Evolutionary conservation across 345 rosid genomes (phyloP).

Genomic region (Chamaenerion angustifolium): DNA sequence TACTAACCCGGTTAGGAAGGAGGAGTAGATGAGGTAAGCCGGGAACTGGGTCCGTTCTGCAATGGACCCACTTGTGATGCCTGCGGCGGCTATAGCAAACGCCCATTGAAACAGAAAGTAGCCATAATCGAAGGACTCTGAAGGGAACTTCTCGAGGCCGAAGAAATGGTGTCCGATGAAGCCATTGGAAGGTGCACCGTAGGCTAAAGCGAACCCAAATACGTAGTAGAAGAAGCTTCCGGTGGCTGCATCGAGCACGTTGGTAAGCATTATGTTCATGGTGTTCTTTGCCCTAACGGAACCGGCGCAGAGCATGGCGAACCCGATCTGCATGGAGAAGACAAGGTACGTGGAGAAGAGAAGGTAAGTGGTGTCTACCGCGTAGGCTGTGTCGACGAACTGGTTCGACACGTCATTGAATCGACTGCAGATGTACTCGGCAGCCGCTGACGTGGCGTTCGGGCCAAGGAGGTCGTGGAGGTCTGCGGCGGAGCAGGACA

Average conservation of each 20-base stretch:
- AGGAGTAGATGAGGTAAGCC: conserved; percentile 34
- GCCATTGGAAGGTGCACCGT: conserved; percentile 33
- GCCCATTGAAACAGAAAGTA: conserved; percentile 43
- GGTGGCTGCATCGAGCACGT: conserved; percentile 46
- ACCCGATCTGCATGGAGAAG: conserved; percentile 48
- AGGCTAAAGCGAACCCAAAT: conserved; percentile 48
- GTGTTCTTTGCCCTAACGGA: conserved; percentile 50
- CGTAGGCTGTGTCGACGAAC: conserved; percentile 28
- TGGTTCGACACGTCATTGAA: conserved; percentile 17
- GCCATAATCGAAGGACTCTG: conserved; percentile 17
- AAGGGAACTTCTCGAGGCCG: conserved; percentile 24
- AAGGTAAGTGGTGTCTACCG: conserved; percentile 43
- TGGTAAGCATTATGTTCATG: conserved; percentile 51
- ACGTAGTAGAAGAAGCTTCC: conserved; percentile 42
- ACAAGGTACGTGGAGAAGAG: conserved; percentile 51
- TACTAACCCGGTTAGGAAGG: conserved; percentile 40
- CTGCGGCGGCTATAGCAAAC: conserved; percentile 47
- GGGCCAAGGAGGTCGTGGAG: conserved; percentile 23
- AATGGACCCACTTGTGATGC: conserved; percentile 50
- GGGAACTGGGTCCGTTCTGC: conserved; percentile 43
- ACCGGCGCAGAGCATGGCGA: conserved; percentile 40
- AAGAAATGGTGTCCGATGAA: conserved; percentile 43
- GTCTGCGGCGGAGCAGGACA: conserved; percentile 21
- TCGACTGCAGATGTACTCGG: conserved; percentile 33
- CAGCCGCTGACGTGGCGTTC: conserved; percentile 19